Conservation (phyloP, 768 basidiomycete genomes). For the Mycena belliarum region DNA sequence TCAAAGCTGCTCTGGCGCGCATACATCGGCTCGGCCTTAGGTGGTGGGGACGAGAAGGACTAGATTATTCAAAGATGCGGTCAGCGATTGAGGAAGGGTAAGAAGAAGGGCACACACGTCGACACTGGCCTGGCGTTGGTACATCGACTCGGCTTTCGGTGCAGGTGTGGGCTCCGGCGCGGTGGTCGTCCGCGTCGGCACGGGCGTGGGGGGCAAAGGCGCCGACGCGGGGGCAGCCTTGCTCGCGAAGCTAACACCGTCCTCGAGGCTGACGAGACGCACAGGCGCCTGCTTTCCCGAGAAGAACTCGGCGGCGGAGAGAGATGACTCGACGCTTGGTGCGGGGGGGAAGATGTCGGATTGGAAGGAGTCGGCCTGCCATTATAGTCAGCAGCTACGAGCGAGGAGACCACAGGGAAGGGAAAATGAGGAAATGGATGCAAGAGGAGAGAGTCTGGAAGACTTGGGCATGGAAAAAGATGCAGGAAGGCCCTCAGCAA, state of each 20-base stretch:
- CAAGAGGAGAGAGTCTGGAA: no score
- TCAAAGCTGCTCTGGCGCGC: slow-evolving; percentile 26
- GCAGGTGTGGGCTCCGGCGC: slow-evolving; percentile 22
- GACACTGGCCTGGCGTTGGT: no score
- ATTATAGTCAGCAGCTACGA: neutral
- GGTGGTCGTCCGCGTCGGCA: slow-evolving; percentile 24
- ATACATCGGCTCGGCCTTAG: slow-evolving; percentile 19
- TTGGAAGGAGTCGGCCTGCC: slow-evolving; percentile 91
- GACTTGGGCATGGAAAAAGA: no score
- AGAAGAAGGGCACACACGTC: no score
- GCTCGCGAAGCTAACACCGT: slow-evolving; percentile 46
- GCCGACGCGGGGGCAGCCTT: slow-evolving; percentile 28
- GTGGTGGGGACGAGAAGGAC: no score
- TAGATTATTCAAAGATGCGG: no score
- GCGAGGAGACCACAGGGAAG: neutral
- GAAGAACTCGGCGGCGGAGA: slow-evolving; percentile 86
- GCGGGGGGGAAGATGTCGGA: slow-evolving; percentile 96
- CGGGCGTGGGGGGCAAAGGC: slow-evolving; percentile 22
- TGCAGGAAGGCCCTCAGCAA: no score
- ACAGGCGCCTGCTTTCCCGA: slow-evolving; percentile 76
- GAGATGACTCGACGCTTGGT: slow-evolving; percentile 74
- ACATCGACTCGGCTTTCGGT: no score
- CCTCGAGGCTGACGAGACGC: slow-evolving; percentile 80
- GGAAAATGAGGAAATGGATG: no score
- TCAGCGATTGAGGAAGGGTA: no score